phyloP scores from a whole-genome alignment of 768 basidiomycete genomes.

The Tulasnella sp. region DNA sequence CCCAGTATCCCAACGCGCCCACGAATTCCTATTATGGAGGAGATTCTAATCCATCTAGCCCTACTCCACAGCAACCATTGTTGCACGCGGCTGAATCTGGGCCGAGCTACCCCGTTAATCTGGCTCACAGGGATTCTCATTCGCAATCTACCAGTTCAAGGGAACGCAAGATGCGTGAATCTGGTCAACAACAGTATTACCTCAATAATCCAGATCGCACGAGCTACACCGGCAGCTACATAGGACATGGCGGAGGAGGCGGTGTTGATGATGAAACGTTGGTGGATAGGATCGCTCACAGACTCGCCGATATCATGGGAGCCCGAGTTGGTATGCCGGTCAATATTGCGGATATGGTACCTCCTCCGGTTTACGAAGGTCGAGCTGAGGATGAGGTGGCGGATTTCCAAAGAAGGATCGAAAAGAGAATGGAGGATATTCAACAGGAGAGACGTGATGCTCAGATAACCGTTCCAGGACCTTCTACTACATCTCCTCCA shows the following conservation, averaged over 20 bases:
- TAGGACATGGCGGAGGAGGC: not conserved
- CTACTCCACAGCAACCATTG: not conserved
- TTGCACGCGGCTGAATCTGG: not conserved
- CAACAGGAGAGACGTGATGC: no score
- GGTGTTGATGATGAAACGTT: not conserved
- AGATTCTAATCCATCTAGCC: not conserved
- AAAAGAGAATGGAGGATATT: no score
- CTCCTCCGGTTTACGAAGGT: not conserved
- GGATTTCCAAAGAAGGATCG: no score
- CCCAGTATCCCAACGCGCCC: not conserved
- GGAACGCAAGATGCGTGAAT: no score
- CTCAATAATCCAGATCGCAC: not conserved
- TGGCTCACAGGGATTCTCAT: not conserved
- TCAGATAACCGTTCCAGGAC: no score
- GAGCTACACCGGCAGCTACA: not conserved
- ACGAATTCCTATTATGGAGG: not conserved
- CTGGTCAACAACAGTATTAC: not conserved
- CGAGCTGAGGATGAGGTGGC: no score
- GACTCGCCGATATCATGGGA: conserved; percentile 7
- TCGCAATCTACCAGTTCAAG: no score
- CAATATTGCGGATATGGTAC: no score
- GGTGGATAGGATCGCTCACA: conserved; percentile 3
- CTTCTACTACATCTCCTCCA: no score
- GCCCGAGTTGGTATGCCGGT: not conserved
- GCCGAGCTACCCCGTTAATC: not conserved